These are phyloP conservation scores for Quaeritorhiza haematococci DNA, from an alignment of 371 early-diverging fungal genomes.

Conservation along the genomic window DNA sequence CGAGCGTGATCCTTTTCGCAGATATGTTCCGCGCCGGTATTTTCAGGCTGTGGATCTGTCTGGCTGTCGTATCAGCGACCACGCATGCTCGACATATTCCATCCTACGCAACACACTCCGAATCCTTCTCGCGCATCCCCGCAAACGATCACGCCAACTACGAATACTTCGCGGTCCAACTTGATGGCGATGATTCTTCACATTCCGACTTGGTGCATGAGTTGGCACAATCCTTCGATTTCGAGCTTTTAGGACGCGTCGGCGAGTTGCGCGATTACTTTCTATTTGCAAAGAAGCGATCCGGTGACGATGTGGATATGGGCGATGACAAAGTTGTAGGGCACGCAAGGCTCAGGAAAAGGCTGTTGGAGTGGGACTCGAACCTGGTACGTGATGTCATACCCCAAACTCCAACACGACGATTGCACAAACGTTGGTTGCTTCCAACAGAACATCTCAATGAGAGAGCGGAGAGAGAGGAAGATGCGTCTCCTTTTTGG, in stretches of 20 bases:
- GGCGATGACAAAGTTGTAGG: not conserved
- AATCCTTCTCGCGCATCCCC: not conserved
- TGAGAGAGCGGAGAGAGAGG: constrained; percentile 16
- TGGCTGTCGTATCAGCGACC: too few species aligned
- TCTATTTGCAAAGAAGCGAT: constrained; percentile 24
- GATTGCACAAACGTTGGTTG: not conserved
- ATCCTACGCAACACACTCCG: too few species aligned
- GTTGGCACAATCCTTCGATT: constrained; percentile 23
- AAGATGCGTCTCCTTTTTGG: constrained; percentile 1
- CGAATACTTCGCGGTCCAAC: constrained; percentile 35
- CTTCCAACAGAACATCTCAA: not conserved
- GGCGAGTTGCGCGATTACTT: constrained; percentile 63
- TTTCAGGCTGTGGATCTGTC: too few species aligned
- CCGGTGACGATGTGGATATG: not conserved
- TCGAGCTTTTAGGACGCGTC: constrained; percentile 58
- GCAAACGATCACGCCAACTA: constrained; percentile 27
- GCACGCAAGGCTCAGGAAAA: constrained; percentile 40
- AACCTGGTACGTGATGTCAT: constrained; percentile 14
- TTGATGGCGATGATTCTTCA: not conserved
- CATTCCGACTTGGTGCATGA: constrained; percentile 12
- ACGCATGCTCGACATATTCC: too few species aligned
- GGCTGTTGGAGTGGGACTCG: not conserved
- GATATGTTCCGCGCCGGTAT: too few species aligned
- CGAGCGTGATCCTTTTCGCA: too few species aligned
- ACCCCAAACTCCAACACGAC: not conserved